Evolutionary conservation across 768 basidiomycete genomes (phyloP).

Genomic region (Amyloporia xantha): DNA sequence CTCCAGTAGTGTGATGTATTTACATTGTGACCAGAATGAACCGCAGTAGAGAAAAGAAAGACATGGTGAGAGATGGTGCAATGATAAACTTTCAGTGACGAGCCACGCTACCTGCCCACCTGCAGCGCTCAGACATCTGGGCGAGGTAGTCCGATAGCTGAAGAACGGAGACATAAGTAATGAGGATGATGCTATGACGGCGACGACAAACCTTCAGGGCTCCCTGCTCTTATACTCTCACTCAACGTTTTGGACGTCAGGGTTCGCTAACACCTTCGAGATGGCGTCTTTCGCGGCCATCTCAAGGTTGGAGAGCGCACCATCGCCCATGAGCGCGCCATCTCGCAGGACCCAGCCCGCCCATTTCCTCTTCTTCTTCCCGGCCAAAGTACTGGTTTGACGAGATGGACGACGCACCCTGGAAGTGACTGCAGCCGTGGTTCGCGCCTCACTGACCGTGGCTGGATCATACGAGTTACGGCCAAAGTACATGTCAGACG

Average conservation of each 20-base stretch:
- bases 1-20: too few species aligned
- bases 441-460: constrained; percentile 69
- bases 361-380: constrained; percentile 55
- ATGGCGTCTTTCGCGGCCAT: constrained; percentile 71
- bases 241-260: constrained; percentile 83
- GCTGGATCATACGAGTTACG: constrained; percentile 79
- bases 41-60: too few species aligned
- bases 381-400: constrained; percentile 96
- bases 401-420: constrained; percentile 88
- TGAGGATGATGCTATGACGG: too few species aligned
- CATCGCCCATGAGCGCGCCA: constrained; percentile 47
- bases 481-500: constrained; percentile 96
- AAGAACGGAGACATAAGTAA: too few species aligned
- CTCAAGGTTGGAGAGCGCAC: constrained; percentile 48
- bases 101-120: too few species aligned
- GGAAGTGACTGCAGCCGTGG: constrained; percentile 76
- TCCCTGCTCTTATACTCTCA: constrained; percentile 69
- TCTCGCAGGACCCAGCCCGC: constrained; percentile 32
- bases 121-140: constrained; percentile 21
- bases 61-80: too few species aligned
- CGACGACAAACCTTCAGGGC: constrained; percentile 79
- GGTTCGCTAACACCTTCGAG: constrained; percentile 67
- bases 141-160: constrained; percentile 45
- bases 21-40: too few species aligned
- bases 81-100: too few species aligned